Base-by-base conservation (phyloP, 2,329 filamentous ascomycete species). In the Tympanopsis confertula region DNA sequence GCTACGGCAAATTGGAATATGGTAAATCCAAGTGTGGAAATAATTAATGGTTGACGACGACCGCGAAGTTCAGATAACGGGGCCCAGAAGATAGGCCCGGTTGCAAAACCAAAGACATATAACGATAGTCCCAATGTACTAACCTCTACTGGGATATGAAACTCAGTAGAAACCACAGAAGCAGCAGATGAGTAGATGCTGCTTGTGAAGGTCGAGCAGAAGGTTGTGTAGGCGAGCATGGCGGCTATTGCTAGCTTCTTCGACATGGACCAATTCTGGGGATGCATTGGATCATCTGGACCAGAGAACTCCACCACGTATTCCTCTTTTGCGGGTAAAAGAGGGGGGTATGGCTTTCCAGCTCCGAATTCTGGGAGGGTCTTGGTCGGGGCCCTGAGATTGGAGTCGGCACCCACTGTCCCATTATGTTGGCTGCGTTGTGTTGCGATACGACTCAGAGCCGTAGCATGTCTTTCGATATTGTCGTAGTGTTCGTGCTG, bases 291-390 rank as follows among this genome's bases (percentile, higher is more conserved):
- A 47, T 81, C 77, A 42, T 76, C 65, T 2, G 63, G 68, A 0
- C 74, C 76, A 46, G 74, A 67, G 47, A 80, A 82, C 42, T 71
- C 69, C 1, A 74, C 69, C 1, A 74, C 68, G 47, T 75, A 75
- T 44, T 74, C 66, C 39, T 74, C 70, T 40, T 58, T 54, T 4
- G 64, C 63, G 12, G 69, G 69, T 10, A 76, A 45, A 0, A 56
- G 58, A 4, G 69, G 69, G 3, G 71, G 71, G 47, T 66, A 74
- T 5, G 63, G 57, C 42, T 73, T 74, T 3, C 65, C 68, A 22
- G 56, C 59, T 15, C 69, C 69, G 50, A 73, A 70, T 2, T 52
- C 51, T 1, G 69, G 69, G 20, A 73, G 39, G 3, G 68, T 64
- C 43, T 54, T 65, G 13, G 10, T 55, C 30, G 49, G 61, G 39